Evolutionary conservation across 2,329 filamentous ascomycete genomes (phyloP), one percentile per base, ranked within the genome.

Genomic region (Cucurbitaria berberidis): DNA sequence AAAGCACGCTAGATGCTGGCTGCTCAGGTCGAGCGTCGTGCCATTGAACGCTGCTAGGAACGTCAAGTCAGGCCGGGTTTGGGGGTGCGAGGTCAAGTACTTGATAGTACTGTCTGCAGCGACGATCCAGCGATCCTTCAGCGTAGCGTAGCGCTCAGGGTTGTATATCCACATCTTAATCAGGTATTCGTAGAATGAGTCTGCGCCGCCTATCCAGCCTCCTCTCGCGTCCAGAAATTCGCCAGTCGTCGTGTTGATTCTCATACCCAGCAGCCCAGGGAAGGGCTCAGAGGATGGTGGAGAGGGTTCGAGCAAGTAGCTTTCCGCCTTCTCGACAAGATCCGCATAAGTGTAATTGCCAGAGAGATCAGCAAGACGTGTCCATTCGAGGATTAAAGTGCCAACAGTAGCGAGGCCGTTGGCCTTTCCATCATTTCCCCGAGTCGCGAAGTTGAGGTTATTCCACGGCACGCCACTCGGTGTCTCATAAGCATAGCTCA

Each of bases 101-200:
- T 82, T 72, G 42, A 95, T 93, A 5, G 86, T 87, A 6, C 88
- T 91, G 62, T 96, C 87, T 46, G 87, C 89, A 1, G 91, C 91
- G 0, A 81, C 69, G 36, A 90, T 77, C 91, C 91, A 96, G 26
- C 73, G 85, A 58, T 93, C 87, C 64, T 82, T 86, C 76, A 93
- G 91, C 2, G 74, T 57, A 1, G 67, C 74, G 65, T 89, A 96
- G 3, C 85, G 81, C 5, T 72, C 63, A 0, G 85, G 80, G 68
- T 93, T 88, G 72, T 96, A 96, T 48, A 93, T 75, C 66, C 87
- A 96, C 89, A 95, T 93, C 79, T 96, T 96, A 74, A 96, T 88
- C 27, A 96, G 83, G 67, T 96, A 96, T 76, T 96, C 91, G 76
- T 96, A 96, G 76, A 88, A 96, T 38, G 86, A 90, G 73, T 96